Conservation (phyloP, 768 basidiomycete species). For the Russula griseocarnosa region DNA sequence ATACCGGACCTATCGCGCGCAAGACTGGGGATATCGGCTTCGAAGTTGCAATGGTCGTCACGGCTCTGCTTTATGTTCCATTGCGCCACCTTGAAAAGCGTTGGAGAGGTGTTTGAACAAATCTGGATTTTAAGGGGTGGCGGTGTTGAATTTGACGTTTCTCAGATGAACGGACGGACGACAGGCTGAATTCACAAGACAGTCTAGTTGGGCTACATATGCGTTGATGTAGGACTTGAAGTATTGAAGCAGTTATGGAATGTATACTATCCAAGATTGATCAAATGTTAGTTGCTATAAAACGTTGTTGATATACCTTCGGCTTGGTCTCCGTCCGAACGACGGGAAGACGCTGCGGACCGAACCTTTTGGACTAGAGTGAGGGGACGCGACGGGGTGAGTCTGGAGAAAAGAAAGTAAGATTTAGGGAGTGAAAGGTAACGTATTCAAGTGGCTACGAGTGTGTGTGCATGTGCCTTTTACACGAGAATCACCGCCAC, state of each 20-base stretch:
- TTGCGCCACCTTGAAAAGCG: not conserved
- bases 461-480: no score
- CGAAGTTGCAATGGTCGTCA: not conserved
- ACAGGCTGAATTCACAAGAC: no score
- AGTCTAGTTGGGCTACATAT: no score
- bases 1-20: conserved; percentile 60
- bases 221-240: not conserved
- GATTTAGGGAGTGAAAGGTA: no score
- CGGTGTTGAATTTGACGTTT: no score
- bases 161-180: no score
- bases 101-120: not conserved
- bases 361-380: no score
- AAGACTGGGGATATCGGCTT: conserved; percentile 32
- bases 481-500: no score
- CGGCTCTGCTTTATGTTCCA: not conserved
- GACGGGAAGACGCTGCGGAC: not conserved
- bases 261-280: not conserved
- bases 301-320: not conserved
- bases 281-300: not conserved
- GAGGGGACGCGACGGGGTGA: no score
- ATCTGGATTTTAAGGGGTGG: not conserved
- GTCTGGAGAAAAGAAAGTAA: no score
- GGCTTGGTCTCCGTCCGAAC: not conserved
- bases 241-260: not conserved
- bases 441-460: no score